Evolutionary conservation across 192 early-diverging fungal species (phyloP).

Genomic region (Rhizophlyctis rosea): DNA sequence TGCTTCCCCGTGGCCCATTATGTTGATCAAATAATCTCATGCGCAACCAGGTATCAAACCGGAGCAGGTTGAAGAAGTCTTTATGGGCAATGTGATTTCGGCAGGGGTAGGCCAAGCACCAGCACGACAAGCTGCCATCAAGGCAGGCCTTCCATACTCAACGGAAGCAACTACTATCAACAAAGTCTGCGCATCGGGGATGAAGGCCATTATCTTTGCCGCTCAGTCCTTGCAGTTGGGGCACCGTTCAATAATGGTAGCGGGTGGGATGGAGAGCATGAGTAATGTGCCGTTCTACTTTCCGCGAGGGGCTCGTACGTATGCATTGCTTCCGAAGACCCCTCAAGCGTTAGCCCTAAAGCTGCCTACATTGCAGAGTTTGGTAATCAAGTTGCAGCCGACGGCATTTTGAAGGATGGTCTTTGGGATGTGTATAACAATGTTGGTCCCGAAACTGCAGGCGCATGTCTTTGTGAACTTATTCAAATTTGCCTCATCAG

Average conservation of each 20-base stretch:
- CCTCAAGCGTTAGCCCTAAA: not conserved
- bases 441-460: no score
- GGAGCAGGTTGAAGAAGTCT: constrained; percentile 88
- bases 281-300: constrained; percentile 83
- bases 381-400: constrained; percentile 74
- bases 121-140: constrained; percentile 85
- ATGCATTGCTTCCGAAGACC: not conserved
- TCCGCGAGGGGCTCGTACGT: constrained; percentile 45
- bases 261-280: constrained; percentile 97
- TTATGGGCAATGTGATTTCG: constrained; percentile 94
- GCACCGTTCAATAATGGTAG: constrained; percentile 76
- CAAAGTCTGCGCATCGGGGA: constrained; percentile 98
- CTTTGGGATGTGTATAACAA: constrained; percentile 96
- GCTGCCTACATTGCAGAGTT: constrained; percentile 44
- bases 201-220: constrained; percentile 95
- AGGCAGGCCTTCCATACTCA: constrained; percentile 72
- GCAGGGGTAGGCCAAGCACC: constrained; percentile 88
- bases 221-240: constrained; percentile 80
- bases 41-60: constrained; percentile 57
- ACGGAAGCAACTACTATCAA: constrained; percentile 97
- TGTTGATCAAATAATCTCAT: constrained; percentile 3
- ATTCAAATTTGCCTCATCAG: constrained; percentile 14
- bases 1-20: no score
- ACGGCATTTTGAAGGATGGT: constrained; percentile 94
- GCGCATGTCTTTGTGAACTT: not conserved